Base-by-base conservation (phyloP, 176 grass and related monocot genomes). In the Musa beccarii region DNA sequence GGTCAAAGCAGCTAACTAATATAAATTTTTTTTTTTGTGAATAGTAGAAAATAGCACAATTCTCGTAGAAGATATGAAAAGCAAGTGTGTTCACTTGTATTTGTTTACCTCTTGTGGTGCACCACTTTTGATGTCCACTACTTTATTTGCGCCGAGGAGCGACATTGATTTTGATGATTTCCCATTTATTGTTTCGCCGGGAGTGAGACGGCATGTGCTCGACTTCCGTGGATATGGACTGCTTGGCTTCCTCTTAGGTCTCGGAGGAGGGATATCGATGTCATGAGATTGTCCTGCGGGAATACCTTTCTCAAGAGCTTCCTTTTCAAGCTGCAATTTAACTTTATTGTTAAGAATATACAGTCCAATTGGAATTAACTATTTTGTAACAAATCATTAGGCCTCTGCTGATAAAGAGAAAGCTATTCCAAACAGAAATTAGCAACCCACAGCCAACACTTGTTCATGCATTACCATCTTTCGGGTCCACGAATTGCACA, bases 171-270 rank as follows among this genome's bases (percentile, higher is more conserved):
- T 92, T 84, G 81, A 70, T 74, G 79, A 65, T 61, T 84, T 84
- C 34, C 77, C 81, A 80, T 75, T 88, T 74, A 68, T 19, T 78
- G 61, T 64, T 79, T 89, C 79, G 54, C 70, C 66, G 25, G 49
- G 20, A 83, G 84, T 67, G 9, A 78, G 79, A 22, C 79, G 77
- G 53, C 63, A 77, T 54, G 81, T 76, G 73, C 82, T 55, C 59
- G 63, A 68, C 81, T 94, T 98, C 75, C 90, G 88, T 69, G 90
- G 95, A 89, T 98, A 94, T 82, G 88, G 88, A 79, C 65, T 79
- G 82, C 84, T 93, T 78, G 95, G 88, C 76, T 98, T 98, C 79
- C 90, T 93, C 83, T 98, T 98, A 28, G 95, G 95, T 59, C 95
- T 79, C 76, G 95, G 90, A 81, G 95, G 95, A 80, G 95, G 95